phyloP scores from a whole-genome alignment of 768 basidiomycete genomes.

The Terana coerulea region DNA sequence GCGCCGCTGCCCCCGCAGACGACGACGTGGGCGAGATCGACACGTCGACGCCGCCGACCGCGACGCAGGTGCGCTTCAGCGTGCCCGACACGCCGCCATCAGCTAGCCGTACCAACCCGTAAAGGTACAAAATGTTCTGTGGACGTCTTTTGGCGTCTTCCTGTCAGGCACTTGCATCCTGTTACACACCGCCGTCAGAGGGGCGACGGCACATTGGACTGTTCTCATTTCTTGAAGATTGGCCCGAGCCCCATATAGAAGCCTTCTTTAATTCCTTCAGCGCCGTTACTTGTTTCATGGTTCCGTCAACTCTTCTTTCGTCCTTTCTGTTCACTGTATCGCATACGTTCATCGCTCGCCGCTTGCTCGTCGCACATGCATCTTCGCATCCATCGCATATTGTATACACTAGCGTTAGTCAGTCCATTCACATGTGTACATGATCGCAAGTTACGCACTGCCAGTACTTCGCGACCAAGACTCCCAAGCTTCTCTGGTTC shows the following conservation, averaged over 20 bases:
- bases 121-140: neutral
- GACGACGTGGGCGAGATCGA: constrained; percentile 15
- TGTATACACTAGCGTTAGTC: neutral
- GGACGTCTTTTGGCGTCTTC: too few relatives aligned
- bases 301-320: neutral
- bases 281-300: too few relatives aligned
- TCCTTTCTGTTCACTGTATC: neutral
- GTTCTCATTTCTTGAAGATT: neutral
- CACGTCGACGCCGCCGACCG: neutral
- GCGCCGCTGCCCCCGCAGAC: constrained; percentile 18
- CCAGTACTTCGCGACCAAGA: too few relatives aligned
- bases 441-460: neutral
- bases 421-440: neutral
- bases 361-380: neutral
- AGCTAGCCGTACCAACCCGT: neutral
- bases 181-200: too few relatives aligned
- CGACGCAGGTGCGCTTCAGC: constrained; percentile 10
- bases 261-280: neutral
- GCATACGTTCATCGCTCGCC: constrained; percentile 4
- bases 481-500: too few relatives aligned
- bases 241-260: neutral
- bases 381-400: constrained; percentile 2
- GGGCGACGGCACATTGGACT: neutral
- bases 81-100: constrained; percentile 4
- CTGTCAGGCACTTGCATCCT: too few relatives aligned